These are phyloP conservation scores for Spizellomyces sp. DNA, from an alignment of 192 early-diverging fungal genomes.

Conservation along the genomic window DNA sequence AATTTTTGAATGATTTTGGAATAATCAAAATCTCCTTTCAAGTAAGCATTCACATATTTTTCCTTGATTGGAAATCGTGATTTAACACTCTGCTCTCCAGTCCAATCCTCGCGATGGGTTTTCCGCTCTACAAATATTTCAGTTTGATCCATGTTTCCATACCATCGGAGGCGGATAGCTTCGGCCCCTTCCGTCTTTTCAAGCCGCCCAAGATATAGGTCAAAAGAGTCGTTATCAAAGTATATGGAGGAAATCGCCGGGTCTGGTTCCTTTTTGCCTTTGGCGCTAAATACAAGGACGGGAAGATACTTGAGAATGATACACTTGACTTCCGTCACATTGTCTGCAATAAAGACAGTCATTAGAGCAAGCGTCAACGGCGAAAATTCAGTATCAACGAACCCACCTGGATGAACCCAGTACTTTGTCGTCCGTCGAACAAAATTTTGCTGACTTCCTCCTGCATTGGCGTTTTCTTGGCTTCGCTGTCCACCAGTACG, in stretches of 20 bases:
- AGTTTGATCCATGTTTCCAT: slow-evolving; percentile 77
- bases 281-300: slow-evolving; percentile 80
- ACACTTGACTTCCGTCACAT: slow-evolving; percentile 92
- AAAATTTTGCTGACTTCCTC: slow-evolving; percentile 62
- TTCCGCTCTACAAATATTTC: slow-evolving; percentile 98
- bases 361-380: background rate
- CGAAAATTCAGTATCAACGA: background rate
- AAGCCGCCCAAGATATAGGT: slow-evolving; percentile 84
- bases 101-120: slow-evolving; percentile 90
- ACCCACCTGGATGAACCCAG: slow-evolving; percentile 83
- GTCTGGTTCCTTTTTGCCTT: slow-evolving; percentile 67
- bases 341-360: slow-evolving; percentile 53
- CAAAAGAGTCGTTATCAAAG: slow-evolving; percentile 87
- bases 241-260: slow-evolving; percentile 94
- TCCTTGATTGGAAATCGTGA: slow-evolving; percentile 93
- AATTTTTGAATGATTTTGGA: slow-evolving; percentile 76
- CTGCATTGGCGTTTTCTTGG: slow-evolving; percentile 28
- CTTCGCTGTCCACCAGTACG: slow-evolving; percentile 44
- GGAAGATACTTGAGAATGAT: slow-evolving; percentile 88
- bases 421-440: slow-evolving; percentile 88
- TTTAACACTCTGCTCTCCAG: slow-evolving; percentile 78
- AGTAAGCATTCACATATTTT: slow-evolving; percentile 84
- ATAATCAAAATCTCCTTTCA: slow-evolving; percentile 76
- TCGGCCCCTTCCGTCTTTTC: slow-evolving; percentile 84
- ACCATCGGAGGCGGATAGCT: slow-evolving; percentile 89